Evolutionary conservation across 441 rosid species (phyloP), one percentile per base, ranked within the genome.

Genomic region (Cnidoscolus chayamansa): DNA sequence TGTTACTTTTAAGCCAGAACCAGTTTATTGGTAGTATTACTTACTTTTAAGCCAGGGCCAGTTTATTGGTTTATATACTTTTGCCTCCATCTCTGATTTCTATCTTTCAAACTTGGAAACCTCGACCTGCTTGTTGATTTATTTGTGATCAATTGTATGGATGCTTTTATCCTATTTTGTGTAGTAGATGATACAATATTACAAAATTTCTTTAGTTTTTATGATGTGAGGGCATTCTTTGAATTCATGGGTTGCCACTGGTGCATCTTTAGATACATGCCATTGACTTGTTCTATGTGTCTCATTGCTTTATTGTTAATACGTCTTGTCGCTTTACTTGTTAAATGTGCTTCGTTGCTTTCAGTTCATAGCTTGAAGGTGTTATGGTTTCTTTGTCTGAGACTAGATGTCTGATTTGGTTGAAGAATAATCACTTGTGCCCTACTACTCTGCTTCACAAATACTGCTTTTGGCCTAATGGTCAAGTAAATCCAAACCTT

Each of bases 1-100:
- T 0, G 7, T 1, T 53, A n/a, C 17, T 40, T 53, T 63, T 31
- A 17, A 30, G 53, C 57, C 48, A 13, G 72, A 1, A 35, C 54
- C 43, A 62, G 17, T 68, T 74, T 74, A 48, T 61, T 74, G 69
- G 25, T 73, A 25, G 25, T 25, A 37, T 56, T 19, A 2, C 7
- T 1, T 53, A n/a, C 17, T 40, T 53, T 63, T 31, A 17, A 30
- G 53, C 57, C 48, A 13, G 72, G 1, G 48, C 54, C 43, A 62
- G 17, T 68, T 74, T 74, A 48, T 61, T 74, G 69, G 25, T 73
- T 56, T 19, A 32, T 65, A 47, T 25, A 53, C 31, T 53, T 54
- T 10, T 13, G 61, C 31, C 12, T 63, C 30, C 4, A 43, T 15
- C 15, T 37, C 37, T 17, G 32, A 20, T 32, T 51, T 54, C 11